Evolutionary conservation across 345 rosid genomes (phyloP), one percentile per base, ranked within the genome.

Genomic region (Limnanthes douglasii): DNA sequence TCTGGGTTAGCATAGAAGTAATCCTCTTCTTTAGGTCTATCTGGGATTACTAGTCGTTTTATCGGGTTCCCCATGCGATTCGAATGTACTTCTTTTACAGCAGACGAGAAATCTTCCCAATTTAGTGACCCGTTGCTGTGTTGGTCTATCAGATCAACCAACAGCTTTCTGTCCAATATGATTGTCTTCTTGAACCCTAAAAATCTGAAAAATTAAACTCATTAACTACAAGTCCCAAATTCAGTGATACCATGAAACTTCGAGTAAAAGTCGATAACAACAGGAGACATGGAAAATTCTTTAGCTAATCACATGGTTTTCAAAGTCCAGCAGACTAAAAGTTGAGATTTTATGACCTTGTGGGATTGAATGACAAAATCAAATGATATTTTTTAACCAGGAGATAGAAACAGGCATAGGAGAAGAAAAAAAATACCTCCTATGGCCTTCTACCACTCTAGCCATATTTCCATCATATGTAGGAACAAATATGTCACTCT

Each of bases 391-490:
- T 4, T 0, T 6, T 3, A 14, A 4, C 5, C 19, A 44, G 2
- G 21, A 18, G 7, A 36, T 6, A 19, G 2, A 7, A 10, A 28
- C 14, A 3, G 12, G 2, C 32, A n/a, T n/a, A n/a, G n/a, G n/a
- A n/a, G n/a, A n/a, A 28, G 15, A 15, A 35, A 36, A 42, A 25
- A 17, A 11, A 31, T 59, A 88, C 98, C 96, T 78, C 46, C 99
- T 75, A 59, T 92, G 99, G 54, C 99, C 99, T 75, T 85, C 94
- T 15, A 92, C 96, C 32, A 85, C 96, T 68, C 81, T 92, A 1
- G 99, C 99, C 99, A 92, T 92, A 75, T 92, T 92, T 31, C 99
- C 99, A 42, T 81, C 85, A 53, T 81, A 92, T 1, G 99, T 92
- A 22, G 96, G 96, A 18, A 92, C 75, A 23, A 92, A 85, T 43